Conservation (phyloP, 345 rosid genomes). For the Eucalyptus pauciflora region DNA sequence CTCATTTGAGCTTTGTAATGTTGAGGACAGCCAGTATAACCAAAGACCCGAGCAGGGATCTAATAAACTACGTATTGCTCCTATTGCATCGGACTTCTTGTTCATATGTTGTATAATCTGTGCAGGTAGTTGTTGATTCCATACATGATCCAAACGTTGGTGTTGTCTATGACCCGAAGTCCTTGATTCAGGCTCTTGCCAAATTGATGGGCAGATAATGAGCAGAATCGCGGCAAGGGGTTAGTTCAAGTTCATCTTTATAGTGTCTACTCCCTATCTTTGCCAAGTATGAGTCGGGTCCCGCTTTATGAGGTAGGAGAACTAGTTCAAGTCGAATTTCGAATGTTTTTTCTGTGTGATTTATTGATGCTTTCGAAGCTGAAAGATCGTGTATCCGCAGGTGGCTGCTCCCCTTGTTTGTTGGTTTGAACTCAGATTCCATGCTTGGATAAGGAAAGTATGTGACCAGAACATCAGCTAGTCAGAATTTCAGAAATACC, state of each 20-base stretch:
- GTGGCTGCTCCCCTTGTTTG: not conserved
- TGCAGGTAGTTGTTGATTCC: slow-evolving; percentile 55
- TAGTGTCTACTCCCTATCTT: not conserved
- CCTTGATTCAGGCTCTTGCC: slow-evolving; percentile 54
- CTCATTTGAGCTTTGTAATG: not conserved
- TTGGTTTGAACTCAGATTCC: not conserved
- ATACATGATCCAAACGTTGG: slow-evolving; percentile 49
- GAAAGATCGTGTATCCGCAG: not conserved
- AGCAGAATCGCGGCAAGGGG: not conserved
- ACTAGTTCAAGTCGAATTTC: not conserved
- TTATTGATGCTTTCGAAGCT: not conserved
- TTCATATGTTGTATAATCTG: not conserved
- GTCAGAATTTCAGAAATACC: not conserved
- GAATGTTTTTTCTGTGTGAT: not conserved
- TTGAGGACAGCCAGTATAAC: not conserved
- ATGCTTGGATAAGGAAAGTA: not conserved
- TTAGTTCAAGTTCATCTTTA: not conserved
- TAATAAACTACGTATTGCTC: not conserved
- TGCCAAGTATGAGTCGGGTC: not conserved
- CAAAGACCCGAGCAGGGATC: not conserved
- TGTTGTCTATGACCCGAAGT: slow-evolving; percentile 45
- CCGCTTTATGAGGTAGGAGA: not conserved
- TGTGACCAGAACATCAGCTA: not conserved
- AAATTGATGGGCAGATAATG: slow-evolving; percentile 19
- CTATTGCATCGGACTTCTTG: not conserved